Conservation (phyloP, 441 rosid species). For the Eruca vesicaria region DNA sequence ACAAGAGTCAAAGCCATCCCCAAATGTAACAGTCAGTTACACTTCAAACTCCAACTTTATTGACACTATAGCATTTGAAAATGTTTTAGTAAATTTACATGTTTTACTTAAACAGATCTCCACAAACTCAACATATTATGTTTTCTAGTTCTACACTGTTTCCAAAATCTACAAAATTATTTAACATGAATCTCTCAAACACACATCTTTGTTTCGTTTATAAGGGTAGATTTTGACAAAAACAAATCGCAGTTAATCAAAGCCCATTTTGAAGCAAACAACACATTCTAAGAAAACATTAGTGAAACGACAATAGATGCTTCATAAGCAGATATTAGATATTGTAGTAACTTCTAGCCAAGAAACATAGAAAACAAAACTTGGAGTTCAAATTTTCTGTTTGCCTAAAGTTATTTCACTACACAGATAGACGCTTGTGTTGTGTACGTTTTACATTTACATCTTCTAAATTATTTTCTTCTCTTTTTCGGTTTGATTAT, state of each 20-base stretch:
- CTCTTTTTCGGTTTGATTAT: not conserved
- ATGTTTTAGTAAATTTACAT: not conserved
- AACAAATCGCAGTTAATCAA: not conserved
- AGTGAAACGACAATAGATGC: not conserved
- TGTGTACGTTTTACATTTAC: not conserved
- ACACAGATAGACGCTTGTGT: slow-evolving; percentile 13
- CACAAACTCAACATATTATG: not conserved
- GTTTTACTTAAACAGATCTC: not conserved
- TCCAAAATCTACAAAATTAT: not conserved
- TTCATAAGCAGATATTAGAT: not conserved
- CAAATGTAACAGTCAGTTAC: not conserved
- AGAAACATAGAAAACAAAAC: slow-evolving; percentile 14
- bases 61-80: not conserved
- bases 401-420: slow-evolving; percentile 3
- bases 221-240: not conserved
- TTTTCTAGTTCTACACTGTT: not conserved
- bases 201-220: not conserved
- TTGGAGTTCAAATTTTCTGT: not conserved
- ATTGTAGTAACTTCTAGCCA: slow-evolving; percentile 1
- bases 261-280: not conserved
- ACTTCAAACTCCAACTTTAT: not conserved
- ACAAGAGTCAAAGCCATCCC: not conserved
- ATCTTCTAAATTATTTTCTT: not conserved
- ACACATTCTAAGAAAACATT: not conserved
- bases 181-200: not conserved